Percentiles rank a stretch among this genome's conserved stretches.
phyloP scores from a whole-genome alignment of 371 early-diverging fungal species.

The Rhizopus arrhizus region DNA sequence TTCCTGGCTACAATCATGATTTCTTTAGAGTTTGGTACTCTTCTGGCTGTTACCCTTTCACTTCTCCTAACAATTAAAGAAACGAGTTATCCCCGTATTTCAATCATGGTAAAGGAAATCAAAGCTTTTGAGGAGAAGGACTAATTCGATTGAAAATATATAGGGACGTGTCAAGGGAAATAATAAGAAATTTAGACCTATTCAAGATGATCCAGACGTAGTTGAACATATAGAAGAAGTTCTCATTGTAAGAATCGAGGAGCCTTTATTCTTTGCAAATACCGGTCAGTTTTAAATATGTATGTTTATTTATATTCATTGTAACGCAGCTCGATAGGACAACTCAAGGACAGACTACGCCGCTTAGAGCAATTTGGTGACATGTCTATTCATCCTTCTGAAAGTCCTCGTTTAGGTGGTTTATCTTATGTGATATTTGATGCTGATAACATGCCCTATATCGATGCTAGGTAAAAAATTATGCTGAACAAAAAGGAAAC shows the following conservation, averaged over 20 bases:
- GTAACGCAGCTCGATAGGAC: constrained; percentile 45
- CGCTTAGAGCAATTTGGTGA: constrained; percentile 89
- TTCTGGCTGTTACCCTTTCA: constrained; percentile 83
- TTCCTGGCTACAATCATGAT: constrained; percentile 82
- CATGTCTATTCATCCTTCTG: constrained; percentile 89
- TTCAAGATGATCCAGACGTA: constrained; percentile 64
- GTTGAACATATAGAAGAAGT: constrained; percentile 80
- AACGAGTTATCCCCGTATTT: constrained; percentile 82
- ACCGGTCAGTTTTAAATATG: constrained; percentile 50
- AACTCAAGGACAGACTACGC: constrained; percentile 88
- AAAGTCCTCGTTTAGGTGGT: constrained; percentile 69
- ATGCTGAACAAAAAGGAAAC: neutral
- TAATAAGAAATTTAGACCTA: constrained; percentile 51
- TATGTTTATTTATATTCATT: neutral
- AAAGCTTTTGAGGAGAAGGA: constrained; percentile 24
- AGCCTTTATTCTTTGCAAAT: constrained; percentile 93
- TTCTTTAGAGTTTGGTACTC: constrained; percentile 88
- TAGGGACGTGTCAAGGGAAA: constrained; percentile 55
- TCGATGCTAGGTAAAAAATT: constrained; percentile 79
- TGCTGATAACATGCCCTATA: constrained; percentile 78
- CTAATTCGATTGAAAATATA: neutral
- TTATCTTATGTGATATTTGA: constrained; percentile 81
- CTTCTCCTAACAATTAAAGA: constrained; percentile 89
- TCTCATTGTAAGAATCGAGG: constrained; percentile 86
- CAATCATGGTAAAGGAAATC: constrained; percentile 62